These are phyloP conservation scores for Phlyctochytrium planicorne DNA, from an alignment of 192 early-diverging fungal genomes.

Conservation along the genomic window DNA sequence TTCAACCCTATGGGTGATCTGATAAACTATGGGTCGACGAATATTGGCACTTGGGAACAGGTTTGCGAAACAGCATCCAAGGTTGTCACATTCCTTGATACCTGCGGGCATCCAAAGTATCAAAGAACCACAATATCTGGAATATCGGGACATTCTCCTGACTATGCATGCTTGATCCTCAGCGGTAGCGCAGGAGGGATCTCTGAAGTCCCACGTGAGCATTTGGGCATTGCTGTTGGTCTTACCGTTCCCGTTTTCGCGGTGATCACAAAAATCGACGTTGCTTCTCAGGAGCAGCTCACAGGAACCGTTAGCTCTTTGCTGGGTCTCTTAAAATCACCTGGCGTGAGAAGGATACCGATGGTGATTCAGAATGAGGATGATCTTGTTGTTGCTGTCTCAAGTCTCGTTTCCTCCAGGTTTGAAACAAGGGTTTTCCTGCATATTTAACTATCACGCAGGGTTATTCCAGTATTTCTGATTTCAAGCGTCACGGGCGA, in stretches of 20 bases:
- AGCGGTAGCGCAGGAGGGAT: conserved; percentile 66
- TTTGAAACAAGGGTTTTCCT: conserved; percentile 19
- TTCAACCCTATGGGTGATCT: conserved; percentile 71
- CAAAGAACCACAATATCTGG: conserved; percentile 84
- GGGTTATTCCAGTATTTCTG: conserved; percentile 79
- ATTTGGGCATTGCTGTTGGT: conserved; percentile 72
- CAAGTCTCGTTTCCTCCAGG: conserved; percentile 28
- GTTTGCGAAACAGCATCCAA: conserved; percentile 79
- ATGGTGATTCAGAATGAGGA: conserved; percentile 48
- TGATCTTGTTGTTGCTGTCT: conserved; percentile 38
- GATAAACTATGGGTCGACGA: conserved; percentile 77
- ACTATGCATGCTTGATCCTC: conserved; percentile 82
- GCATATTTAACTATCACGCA: conserved; percentile 18
- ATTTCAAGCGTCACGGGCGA: conserved; percentile 82
- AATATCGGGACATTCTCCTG: conserved; percentile 77
- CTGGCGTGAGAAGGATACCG: conserved; percentile 45
- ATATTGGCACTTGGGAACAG: conserved; percentile 77
- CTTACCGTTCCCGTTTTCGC: conserved; percentile 79
- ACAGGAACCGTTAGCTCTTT: conserved; percentile 44
- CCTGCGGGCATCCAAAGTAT: conserved; percentile 85
- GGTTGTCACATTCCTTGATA: conserved; percentile 86
- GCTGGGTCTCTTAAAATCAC: conserved; percentile 39
- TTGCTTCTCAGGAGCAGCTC: conserved; percentile 41
- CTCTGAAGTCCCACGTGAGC: conserved; percentile 72
- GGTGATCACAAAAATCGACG: conserved; percentile 80